Percentiles rank a stretch among this genome's conserved stretches.
These are phyloP conservation scores for Paecilomyces formosus DNA, from an alignment of 2,329 filamentous ascomycete species.

Conservation along the genomic window DNA sequence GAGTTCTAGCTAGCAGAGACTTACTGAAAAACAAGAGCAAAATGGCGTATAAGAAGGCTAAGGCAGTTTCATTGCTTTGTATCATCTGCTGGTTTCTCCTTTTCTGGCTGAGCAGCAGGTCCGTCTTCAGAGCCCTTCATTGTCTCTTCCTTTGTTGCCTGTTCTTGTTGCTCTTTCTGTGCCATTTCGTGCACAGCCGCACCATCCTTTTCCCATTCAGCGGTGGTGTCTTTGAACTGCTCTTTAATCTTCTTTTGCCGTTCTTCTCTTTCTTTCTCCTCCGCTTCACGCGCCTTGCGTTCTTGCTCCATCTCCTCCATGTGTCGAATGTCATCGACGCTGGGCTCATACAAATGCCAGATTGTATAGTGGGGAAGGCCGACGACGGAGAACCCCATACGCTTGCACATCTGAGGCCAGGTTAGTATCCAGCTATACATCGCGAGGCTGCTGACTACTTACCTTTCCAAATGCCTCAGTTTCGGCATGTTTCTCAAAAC, in stretches of 20 bases:
- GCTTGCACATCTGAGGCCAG: slow-evolving; percentile 76
- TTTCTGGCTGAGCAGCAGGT: slow-evolving; percentile 12
- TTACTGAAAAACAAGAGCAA: neutral
- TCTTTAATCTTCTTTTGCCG: slow-evolving; percentile 71
- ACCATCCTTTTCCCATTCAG: slow-evolving; percentile 89
- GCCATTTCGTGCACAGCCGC: slow-evolving; percentile 64
- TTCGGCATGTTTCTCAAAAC: slow-evolving; percentile 96
- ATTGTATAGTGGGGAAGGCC: slow-evolving; percentile 96
- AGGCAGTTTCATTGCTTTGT: slow-evolving; percentile 2
- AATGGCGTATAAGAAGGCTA: neutral
- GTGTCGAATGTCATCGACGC: slow-evolving; percentile 89
- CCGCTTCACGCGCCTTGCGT: slow-evolving; percentile 67
- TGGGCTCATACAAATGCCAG: slow-evolving; percentile 99
- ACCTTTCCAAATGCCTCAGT: slow-evolving; percentile 99
- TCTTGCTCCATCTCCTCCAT: slow-evolving; percentile 99
- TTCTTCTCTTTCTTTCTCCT: slow-evolving; percentile 67
- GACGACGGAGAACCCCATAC: slow-evolving; percentile 92
- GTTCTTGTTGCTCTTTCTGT: slow-evolving; percentile 46
- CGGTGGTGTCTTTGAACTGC: slow-evolving; percentile 66
- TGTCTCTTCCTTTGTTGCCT: slow-evolving; percentile 10
- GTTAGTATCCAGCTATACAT: neutral
- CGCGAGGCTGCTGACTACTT: slow-evolving; percentile 18
- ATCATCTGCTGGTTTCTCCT: slow-evolving; percentile 6
- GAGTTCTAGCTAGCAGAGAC: neutral
- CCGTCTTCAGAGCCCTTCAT: slow-evolving; percentile 15